These are phyloP conservation scores for Mesembryanthemum crystallinum DNA, from an alignment of 148 eudicot genomes.

Conservation along the genomic window DNA sequence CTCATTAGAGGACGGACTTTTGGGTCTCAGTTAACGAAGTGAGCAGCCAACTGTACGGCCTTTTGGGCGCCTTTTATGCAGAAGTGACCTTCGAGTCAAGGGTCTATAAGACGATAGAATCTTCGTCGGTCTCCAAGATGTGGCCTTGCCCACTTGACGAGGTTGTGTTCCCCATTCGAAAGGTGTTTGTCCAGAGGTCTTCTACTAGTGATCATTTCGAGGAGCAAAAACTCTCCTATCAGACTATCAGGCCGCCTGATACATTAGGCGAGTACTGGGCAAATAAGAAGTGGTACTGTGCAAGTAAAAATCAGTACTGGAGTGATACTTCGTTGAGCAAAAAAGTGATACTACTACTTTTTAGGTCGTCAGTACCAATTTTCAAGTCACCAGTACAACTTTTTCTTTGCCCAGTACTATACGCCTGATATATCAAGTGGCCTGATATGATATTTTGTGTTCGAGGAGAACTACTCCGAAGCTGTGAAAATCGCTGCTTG, in stretches of 20 bases:
- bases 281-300: no score
- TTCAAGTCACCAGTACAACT: no score
- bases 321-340: no score
- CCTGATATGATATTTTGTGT: no score
- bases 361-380: no score
- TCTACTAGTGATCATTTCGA: constrained; percentile 70
- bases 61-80: constrained; percentile 77
- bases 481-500: constrained; percentile 74
- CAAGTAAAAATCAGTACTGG: no score
- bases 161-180: constrained; percentile 76
- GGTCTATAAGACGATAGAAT: constrained; percentile 64
- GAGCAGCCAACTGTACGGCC: constrained; percentile 67
- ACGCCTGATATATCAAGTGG: no score
- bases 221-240: no score
- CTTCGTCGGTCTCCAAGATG: constrained; percentile 62
- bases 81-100: constrained; percentile 74
- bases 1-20: constrained; percentile 72
- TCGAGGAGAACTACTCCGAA: constrained; percentile 75
- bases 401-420: no score
- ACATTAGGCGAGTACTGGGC: no score
- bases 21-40: constrained; percentile 73
- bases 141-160: constrained; percentile 78
- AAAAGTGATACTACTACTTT: no score
- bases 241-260: no score
- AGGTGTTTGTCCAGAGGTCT: constrained; percentile 80